phyloP scores from a whole-genome alignment of 2,329 filamentous ascomycete genomes.

The Trematosphaeria pertusa region DNA sequence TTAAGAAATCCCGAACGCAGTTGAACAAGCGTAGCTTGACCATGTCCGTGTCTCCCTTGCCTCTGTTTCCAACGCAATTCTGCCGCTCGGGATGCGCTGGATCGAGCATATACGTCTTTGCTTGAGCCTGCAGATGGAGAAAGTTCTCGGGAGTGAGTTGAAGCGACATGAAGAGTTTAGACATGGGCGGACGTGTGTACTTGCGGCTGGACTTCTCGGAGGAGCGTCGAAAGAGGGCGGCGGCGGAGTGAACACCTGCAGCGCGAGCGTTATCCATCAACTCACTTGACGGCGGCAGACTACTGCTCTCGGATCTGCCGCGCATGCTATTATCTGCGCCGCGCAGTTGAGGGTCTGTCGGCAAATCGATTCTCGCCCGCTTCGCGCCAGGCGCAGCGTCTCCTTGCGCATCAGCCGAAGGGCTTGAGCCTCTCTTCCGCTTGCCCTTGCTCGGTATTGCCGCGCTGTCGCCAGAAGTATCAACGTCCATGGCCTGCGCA shows the following conservation, averaged over 20 bases:
- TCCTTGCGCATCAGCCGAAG: conserved; percentile 13
- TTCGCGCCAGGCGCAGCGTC: conserved; percentile 21
- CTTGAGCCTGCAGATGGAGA: conserved; percentile 61
- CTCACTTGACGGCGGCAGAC: conserved; percentile 24
- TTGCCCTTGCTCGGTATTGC: conserved; percentile 27
- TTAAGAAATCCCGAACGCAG: conserved; percentile 62
- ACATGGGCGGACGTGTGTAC: conserved; percentile 64
- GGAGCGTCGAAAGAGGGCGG: conserved; percentile 58
- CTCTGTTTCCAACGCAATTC: conserved; percentile 64
- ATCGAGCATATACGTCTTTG: conserved; percentile 65
- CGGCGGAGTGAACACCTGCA: conserved; percentile 59
- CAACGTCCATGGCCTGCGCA: conserved; percentile 21
- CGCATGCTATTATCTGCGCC: conserved; percentile 11
- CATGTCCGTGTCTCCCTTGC: conserved; percentile 63
- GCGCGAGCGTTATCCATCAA: conserved; percentile 52
- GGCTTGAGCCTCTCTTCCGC: conserved; percentile 31
- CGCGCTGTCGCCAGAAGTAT: conserved; percentile 1
- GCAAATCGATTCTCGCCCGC: conserved; percentile 26
- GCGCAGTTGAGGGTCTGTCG: conserved; percentile 24
- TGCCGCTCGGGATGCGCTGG: conserved; percentile 61
- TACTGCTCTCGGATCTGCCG: conserved; percentile 12
- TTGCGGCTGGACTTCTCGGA: conserved; percentile 57
- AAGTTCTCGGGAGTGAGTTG: conserved; percentile 64
- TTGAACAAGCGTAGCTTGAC: conserved; percentile 64
- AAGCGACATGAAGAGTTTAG: conserved; percentile 63